phyloP scores from a whole-genome alignment of 2,329 filamentous ascomycete species.

The Paraphoma sp. region DNA sequence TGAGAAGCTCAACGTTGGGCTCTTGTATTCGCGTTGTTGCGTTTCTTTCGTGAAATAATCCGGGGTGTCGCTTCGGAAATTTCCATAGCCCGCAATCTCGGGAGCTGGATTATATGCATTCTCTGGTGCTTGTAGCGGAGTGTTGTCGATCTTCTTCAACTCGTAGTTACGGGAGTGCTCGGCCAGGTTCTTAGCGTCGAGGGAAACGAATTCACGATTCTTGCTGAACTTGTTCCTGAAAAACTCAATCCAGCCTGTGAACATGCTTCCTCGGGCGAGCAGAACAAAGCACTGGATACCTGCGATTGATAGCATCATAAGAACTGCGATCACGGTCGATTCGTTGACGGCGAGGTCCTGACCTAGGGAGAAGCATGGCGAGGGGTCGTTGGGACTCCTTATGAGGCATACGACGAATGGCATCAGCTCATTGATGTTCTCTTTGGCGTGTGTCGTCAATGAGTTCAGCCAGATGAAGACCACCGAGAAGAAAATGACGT shows the following conservation, averaged over 20 bases:
- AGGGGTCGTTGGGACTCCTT: slow-evolving; percentile 63
- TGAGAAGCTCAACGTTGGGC: slow-evolving; percentile 51
- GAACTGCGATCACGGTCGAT: slow-evolving; percentile 77
- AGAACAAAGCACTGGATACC: slow-evolving; percentile 86
- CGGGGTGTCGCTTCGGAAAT: slow-evolving; percentile 35
- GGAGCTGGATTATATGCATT: slow-evolving; percentile 25
- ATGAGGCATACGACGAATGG: slow-evolving; percentile 79
- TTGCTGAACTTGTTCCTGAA: slow-evolving; percentile 56
- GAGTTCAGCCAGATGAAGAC: slow-evolving; percentile 83
- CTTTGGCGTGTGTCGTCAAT: slow-evolving; percentile 64
- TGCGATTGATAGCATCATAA: slow-evolving; percentile 81
- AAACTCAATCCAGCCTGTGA: slow-evolving; percentile 80
- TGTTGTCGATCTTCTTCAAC: slow-evolving; percentile 39
- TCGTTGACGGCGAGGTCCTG: slow-evolving; percentile 72
- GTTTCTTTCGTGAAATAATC: slow-evolving; percentile 46
- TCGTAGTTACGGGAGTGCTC: slow-evolving; percentile 44
- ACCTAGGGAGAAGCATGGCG: slow-evolving; percentile 69
- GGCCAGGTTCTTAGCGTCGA: slow-evolving; percentile 67
- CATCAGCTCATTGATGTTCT: slow-evolving; percentile 62
- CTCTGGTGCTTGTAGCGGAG: slow-evolving; percentile 29
- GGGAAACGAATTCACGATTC: slow-evolving; percentile 85
- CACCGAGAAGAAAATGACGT: slow-evolving; percentile 92
- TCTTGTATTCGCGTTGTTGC: slow-evolving; percentile 49
- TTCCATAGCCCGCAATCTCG: slow-evolving; percentile 26
- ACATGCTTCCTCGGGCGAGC: slow-evolving; percentile 83